Base-by-base conservation (phyloP, 805 yeast species). In the Nakazawaea populi region DNA sequence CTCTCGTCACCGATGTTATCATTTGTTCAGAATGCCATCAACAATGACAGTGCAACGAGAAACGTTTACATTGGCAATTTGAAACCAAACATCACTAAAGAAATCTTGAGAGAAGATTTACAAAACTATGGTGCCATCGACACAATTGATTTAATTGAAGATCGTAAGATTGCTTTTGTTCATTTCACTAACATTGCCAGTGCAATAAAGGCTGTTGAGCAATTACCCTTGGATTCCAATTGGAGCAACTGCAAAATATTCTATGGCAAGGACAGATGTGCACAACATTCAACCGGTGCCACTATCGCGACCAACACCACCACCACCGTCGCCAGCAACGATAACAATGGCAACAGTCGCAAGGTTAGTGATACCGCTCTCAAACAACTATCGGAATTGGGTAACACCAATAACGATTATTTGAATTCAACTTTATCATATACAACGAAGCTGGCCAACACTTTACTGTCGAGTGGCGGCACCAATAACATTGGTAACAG, bases 231-330 rank as follows among this genome's bases (percentile, higher is more conserved):
- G 34, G 75, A 76, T 46, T 83, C 82, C 37, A 83, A 82, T 60
- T 92, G 90, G 73, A 72, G 77, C 51, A 85, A 83, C 56, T 82
- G 85, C 52, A 89, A 88, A 66, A 86, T 95, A 40, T 88, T 81
- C 60, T 91, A 89, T 62, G 98, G 97, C 54, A 91, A 90, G 66
- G 98, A 92, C 68, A 77, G 98, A 68, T 88, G 94, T 18, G 96
- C 97, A 3, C 96, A 91, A 65, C 91, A 89, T 64, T 71, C 69
- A 30, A 62, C 66, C 27, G 61, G 63, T 41, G 59, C 60, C 45
- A 62, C 65, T 48, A 64, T 65, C 27, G 55, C 57, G 8, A 58
- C 69, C 3, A 55, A 70, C 43, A 18, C 24, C 24, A 18, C 24
- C 3, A 18, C 24, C 24, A 18, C 2, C 3, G 3, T 3, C 24